Base-by-base conservation (phyloP, 2,329 filamentous ascomycete genomes). In the Coniochaeta ligniaria region DNA sequence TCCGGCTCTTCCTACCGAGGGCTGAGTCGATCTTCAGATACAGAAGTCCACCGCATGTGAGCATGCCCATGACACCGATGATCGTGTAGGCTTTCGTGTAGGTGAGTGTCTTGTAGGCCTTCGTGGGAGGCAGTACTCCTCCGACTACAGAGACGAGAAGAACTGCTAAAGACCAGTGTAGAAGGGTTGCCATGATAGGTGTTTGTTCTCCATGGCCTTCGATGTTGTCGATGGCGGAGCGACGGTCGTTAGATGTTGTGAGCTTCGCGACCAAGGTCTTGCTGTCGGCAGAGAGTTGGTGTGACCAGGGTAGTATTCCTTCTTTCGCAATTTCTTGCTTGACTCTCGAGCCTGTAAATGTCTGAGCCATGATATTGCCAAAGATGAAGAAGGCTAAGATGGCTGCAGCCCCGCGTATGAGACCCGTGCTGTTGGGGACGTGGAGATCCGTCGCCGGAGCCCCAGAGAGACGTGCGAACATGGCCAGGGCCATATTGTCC, bases 251-350 rank as follows among this genome's bases (percentile, higher is more conserved):
- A 11, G 43, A 14, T 14, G 43, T 47, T 3, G 43, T 24, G 16
- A 47, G 43, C 22, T 24, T 47, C 3, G 62, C 24, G 12, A 63
- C 4, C 36, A 63, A 38, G 1, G 60, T 60, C 45, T 58, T 55
- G 35, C 58, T 61, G 52, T 67, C 66, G 11, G 68, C 64, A 17
- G 70, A 75, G 62, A 78, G 74, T 63, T 77, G 73, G 20, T 70
- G 68, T 0, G 75, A 74, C 60, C 68, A 76, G 0, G 78, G 78
- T 1, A 80, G 68, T 54, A 81, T 74, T 1, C 78, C 82, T 67
- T 84, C 80, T 65, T 85, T 84, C 8, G 83, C 83, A 50, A 86
- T 83, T 66, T 86, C 83, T 66, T 85, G 83, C 67, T 85, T 84
- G 20, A 85, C 78, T 62, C 81, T 74, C 2, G 81, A 76, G 8